phyloP scores from a whole-genome alignment of 2,329 filamentous ascomycete genomes.

The Nothomitra cinnamomea region DNA sequence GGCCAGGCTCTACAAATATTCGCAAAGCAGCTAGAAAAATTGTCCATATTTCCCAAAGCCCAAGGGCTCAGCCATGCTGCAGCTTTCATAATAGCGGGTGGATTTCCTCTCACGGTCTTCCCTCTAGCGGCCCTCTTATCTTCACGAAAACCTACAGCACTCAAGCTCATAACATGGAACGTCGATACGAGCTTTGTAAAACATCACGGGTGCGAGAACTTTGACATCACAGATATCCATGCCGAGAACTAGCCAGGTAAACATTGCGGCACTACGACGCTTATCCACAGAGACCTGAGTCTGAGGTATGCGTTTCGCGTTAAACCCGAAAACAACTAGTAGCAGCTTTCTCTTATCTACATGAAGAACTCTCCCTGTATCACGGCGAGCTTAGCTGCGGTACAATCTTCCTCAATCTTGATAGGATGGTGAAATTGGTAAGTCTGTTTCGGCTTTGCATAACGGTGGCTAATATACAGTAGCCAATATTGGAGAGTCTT shows the following conservation, averaged over 20 bases:
- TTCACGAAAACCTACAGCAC: slow-evolving; percentile 5
- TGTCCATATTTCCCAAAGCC: not conserved
- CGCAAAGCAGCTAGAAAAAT: too few species aligned
- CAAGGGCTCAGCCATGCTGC: not conserved
- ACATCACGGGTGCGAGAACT: slow-evolving; percentile 31
- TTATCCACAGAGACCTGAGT: slow-evolving; percentile 31
- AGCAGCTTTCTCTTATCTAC: too few species aligned
- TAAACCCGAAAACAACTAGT: too few species aligned
- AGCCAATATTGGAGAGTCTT: too few species aligned
- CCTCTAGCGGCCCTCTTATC: not conserved
- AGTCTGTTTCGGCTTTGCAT: too few species aligned
- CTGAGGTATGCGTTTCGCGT: slow-evolving; percentile 33
- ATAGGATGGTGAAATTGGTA: too few species aligned
- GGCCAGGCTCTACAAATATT: too few species aligned
- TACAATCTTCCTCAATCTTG: too few species aligned
- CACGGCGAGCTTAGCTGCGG: too few species aligned
- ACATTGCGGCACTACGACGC: slow-evolving; percentile 33
- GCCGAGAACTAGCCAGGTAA: slow-evolving; percentile 27
- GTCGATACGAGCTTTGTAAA: slow-evolving; percentile 30
- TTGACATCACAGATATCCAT: slow-evolving; percentile 32
- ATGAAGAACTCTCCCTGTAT: too few species aligned
- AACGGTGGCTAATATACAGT: too few species aligned
- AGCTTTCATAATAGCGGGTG: not conserved
- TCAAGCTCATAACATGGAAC: slow-evolving; percentile 29
- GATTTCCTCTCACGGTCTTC: too few species aligned